A percentile compares a stretch with the other conserved stretches of the same genome.
Conservation (phyloP, 2,329 filamentous ascomycete species). For the Cladobotryum protrusum region DNA sequence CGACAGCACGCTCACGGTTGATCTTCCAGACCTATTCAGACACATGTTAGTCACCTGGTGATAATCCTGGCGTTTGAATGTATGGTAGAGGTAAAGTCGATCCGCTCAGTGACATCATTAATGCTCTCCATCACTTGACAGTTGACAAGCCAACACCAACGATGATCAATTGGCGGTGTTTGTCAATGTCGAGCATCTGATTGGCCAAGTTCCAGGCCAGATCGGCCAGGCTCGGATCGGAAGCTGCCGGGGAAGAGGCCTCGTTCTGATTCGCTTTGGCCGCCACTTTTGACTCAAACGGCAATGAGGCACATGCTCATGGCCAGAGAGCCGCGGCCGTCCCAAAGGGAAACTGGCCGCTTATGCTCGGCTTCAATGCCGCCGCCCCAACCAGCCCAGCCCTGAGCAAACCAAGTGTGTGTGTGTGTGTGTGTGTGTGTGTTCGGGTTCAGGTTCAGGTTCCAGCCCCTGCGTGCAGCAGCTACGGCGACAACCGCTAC, state of each 20-base stretch:
- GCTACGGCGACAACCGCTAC: too few species aligned
- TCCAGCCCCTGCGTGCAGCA: too few species aligned
- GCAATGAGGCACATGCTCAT: neutral
- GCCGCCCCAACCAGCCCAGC: neutral
- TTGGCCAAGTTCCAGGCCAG: constrained; percentile 1
- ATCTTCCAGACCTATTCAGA: constrained; percentile 89
- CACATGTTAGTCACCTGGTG: constrained; percentile 20
- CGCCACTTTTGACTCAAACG: neutral
- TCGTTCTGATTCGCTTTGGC: neutral
- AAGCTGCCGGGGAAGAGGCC: neutral
- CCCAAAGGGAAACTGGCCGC: too few species aligned
- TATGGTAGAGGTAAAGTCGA: neutral
- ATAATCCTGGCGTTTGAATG: neutral
- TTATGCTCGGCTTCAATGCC: too few species aligned
- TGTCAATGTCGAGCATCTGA: constrained; percentile 4
- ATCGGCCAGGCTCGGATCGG: constrained; percentile 11
- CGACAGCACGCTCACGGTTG: constrained; percentile 96
- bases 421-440: too few species aligned
- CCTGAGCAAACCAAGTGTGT: too few species aligned
- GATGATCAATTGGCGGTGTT: neutral
- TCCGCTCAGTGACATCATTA: neutral
- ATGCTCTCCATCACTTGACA: too few species aligned
- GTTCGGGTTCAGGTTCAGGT: too few species aligned
- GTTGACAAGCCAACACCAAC: too few species aligned
- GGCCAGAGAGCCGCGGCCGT: too few species aligned